Base-by-base conservation (phyloP, 2,329 filamentous ascomycete species). In the Mycocentrospora acerina region DNA sequence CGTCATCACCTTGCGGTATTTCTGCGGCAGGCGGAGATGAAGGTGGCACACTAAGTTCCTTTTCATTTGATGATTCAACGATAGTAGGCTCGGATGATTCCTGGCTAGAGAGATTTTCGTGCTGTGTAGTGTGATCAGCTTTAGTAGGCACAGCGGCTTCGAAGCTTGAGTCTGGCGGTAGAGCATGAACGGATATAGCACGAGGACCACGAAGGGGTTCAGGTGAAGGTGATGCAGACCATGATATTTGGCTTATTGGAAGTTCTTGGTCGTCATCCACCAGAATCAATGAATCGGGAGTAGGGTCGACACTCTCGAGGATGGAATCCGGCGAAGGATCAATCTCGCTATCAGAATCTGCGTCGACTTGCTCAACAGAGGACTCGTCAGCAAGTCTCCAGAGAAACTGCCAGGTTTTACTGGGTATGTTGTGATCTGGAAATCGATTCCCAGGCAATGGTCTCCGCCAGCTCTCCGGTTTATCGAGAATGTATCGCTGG, bases 401-500 rank as follows among this genome's bases (percentile, higher is more conserved):
- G 9, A 61, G 35, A 6, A 38, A 36, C 5, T 39, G 42, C 8
- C 72, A 55, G 7, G 66, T 53, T 4, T 53, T 42, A 3, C 66
- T 55, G 4, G 71, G 71, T 12, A 73, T 55, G 41, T 72, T 72
- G 6, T 63, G 62, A 13, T 45, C 36, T 4, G 68, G 67, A 16
- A 69, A 66, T 6, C 44, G 44, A 3, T 47, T 37, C 12, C 70
- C 69, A 4, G 65, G 56, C 12, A 56, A 46, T 8, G 69, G 46
- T 33, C 55, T 51, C 16, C 49, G 36, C 56, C 56, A 59, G 25
- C 55, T 76, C 12, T 72, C 66, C 5, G 62, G 44, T 9, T 67
- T 57, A 5, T 73, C 68, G 2, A 85, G 60, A 4, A 83, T 62
- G 7, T 64, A 50, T 29, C 60, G 54, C 49, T 85, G 81, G 12